Conservation (phyloP, 2,329 filamentous ascomycete genomes). For the Orbilia oligospora region DNA sequence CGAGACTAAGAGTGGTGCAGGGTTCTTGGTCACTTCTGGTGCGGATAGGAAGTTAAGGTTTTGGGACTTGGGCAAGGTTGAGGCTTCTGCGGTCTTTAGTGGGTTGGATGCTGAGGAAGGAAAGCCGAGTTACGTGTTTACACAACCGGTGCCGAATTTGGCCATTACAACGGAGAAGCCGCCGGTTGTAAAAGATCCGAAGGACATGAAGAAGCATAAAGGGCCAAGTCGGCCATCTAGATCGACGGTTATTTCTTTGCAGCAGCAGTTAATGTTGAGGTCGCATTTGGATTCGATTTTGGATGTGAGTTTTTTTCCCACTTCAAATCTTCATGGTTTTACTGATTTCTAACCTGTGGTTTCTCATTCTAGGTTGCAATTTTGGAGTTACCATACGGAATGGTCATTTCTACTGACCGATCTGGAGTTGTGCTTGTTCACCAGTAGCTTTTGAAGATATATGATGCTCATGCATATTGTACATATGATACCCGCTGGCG, state of each 20-base stretch:
- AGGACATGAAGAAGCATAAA: slow-evolving; percentile 64
- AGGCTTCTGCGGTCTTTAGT: slow-evolving; percentile 84
- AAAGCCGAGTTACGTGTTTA: slow-evolving; percentile 79
- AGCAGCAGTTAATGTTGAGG: slow-evolving; percentile 87
- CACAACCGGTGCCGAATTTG: slow-evolving; percentile 75
- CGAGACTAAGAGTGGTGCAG: slow-evolving; percentile 73
- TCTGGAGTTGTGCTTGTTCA: slow-evolving; percentile 91
- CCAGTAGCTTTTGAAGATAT: slow-evolving; percentile 67
- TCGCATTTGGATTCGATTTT: slow-evolving; percentile 89
- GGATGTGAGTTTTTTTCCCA: slow-evolving; percentile 73
- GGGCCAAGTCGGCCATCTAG: slow-evolving; percentile 73
- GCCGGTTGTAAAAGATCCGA: slow-evolving; percentile 62
- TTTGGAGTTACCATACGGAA: slow-evolving; percentile 88
- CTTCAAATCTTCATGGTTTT: background rate
- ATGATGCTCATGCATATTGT: slow-evolving; percentile 29
- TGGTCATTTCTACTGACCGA: slow-evolving; percentile 91
- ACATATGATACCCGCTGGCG: slow-evolving; percentile 41
- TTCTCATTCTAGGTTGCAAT: slow-evolving; percentile 71
- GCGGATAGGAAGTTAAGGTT: slow-evolving; percentile 92
- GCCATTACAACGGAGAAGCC: slow-evolving; percentile 76
- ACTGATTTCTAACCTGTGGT: slow-evolving; percentile 18
- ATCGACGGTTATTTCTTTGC: slow-evolving; percentile 86
- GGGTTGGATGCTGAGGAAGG: slow-evolving; percentile 79
- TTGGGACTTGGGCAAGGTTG: slow-evolving; percentile 87
- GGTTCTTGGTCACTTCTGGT: slow-evolving; percentile 88